Evolutionary conservation across 202 grass and related monocot species (phyloP), one percentile per base, ranked within the genome.

Genomic region (Dendrocalamus latiflorus): DNA sequence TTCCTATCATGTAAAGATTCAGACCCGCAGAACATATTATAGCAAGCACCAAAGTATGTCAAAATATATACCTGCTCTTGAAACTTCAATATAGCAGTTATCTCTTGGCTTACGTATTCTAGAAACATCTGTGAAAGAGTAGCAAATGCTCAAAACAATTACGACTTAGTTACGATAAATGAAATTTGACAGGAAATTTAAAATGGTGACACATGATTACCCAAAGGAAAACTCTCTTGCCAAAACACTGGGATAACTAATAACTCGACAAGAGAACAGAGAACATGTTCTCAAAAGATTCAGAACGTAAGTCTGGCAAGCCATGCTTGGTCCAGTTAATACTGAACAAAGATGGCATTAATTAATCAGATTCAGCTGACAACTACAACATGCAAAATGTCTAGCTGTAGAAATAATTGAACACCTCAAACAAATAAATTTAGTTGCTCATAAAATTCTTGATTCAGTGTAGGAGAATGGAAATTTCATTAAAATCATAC

Each of bases 71-170:
- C 96, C 97, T 96, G 91, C 84, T 92, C 82, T 92, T 82, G 97
- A 93, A 72, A 94, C 89, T 88, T 96, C 97, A 71, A 94, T 53
- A 51, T 94, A 92, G 83, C 84, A 91, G 53, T 88, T 84, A 68
- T 98, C 92, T 76, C 82, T 91, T 73, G 93, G 91, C 73, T 92
- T 99, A 66, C 88, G 87, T 21, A 90, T 79, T 91, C 89, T 92
- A 80, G 87, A 80, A 82, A 86, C 87, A 89, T 87, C 96, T 99
- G 66, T 44, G 79, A 53, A 84, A 65, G 36, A 83, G 61, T 37
- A 79, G 45, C 82, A 75, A 59, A 76, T 86, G 8, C 11, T 76
- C 70, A 80, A 83, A 70, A n/a, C 12, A 74, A 44, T 58, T 83
- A 50, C 51, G 21, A 81, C 10, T 65, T 68, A 62, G 43, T 67